These are phyloP conservation scores for Phyllosticta citriasiana DNA, from an alignment of 2,329 filamentous ascomycete genomes.

Conservation along the genomic window DNA sequence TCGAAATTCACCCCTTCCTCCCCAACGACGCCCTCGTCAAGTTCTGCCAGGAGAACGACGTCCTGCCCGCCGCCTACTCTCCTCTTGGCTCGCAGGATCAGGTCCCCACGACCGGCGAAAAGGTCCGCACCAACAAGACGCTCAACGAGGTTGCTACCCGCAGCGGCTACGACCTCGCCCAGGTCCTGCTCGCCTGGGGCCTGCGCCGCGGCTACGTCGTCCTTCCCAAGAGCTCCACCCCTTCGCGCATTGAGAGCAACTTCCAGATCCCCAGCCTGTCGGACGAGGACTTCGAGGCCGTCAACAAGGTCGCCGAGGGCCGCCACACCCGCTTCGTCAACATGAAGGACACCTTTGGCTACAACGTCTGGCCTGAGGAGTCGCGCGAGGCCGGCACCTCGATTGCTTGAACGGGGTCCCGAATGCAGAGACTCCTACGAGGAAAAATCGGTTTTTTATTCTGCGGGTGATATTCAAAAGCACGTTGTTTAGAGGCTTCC, in stretches of 20 bases:
- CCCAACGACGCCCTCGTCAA: constrained; percentile 52
- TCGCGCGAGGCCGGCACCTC: constrained; percentile 9
- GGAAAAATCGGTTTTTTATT: background rate
- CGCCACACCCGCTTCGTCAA: constrained; percentile 65
- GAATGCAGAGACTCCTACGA: background rate
- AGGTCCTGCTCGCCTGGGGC: constrained; percentile 76
- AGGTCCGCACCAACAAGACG: constrained; percentile 55
- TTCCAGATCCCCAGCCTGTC: constrained; percentile 50
- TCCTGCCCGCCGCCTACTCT: constrained; percentile 56
- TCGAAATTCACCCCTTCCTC: constrained; percentile 65
- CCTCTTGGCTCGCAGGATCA: constrained; percentile 61
- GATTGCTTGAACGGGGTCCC: constrained; percentile 1
- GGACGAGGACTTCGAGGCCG: constrained; percentile 45
- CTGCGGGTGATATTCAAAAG: background rate
- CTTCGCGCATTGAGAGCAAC: constrained; percentile 45
- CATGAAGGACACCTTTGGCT: constrained; percentile 74
- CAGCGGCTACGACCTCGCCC: constrained; percentile 64
- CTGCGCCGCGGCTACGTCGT: constrained; percentile 56
- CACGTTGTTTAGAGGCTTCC: background rate
- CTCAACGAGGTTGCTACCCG: constrained; percentile 60
- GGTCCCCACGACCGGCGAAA: constrained; percentile 58
- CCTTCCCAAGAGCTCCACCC: constrained; percentile 33
- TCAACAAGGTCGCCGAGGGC: constrained; percentile 55
- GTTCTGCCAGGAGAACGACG: constrained; percentile 49
- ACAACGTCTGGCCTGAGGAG: constrained; percentile 49